These are phyloP conservation scores for Ottelia alismoides DNA, from an alignment of 106 monocot genomes.

Conservation along the genomic window DNA sequence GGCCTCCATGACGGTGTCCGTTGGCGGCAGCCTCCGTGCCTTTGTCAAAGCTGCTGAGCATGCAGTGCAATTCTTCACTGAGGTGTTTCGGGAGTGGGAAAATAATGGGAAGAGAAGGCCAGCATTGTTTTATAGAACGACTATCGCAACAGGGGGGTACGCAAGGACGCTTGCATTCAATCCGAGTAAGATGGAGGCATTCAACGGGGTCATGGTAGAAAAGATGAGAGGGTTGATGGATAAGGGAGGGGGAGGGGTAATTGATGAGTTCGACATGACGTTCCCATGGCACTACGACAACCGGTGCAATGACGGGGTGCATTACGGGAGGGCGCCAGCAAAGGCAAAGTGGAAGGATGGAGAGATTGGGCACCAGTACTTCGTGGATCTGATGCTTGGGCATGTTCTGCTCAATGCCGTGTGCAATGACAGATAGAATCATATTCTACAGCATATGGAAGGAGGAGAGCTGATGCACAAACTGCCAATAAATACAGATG, in stretches of 20 bases:
- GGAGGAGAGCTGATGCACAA: too few species aligned
- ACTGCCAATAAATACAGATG: too few species aligned
- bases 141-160: constrained; percentile 63
- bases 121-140: constrained; percentile 57
- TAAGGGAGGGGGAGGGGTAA: constrained; percentile 17
- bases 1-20: constrained; percentile 74
- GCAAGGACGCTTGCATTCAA: constrained; percentile 68
- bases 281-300: constrained; percentile 1
- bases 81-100: constrained; percentile 13
- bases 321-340: neutral
- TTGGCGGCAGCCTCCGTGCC: constrained; percentile 36
- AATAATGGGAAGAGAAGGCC: constrained; percentile 12
- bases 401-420: too few species aligned
- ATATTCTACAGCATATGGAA: too few species aligned
- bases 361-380: neutral
- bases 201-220: constrained; percentile 60
- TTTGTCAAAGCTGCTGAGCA: constrained; percentile 44
- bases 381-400: constrained; percentile 4
- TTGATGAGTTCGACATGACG: constrained; percentile 3
- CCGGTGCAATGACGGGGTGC: neutral
- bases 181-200: constrained; percentile 77
- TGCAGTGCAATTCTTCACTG: constrained; percentile 57
- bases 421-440: too few species aligned
- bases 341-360: neutral
- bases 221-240: constrained; percentile 37